A percentile compares a stretch with the other conserved stretches of the same genome.
Conservation (phyloP, 2,329 filamentous ascomycete species). For the Exophiala aquamarina region DNA sequence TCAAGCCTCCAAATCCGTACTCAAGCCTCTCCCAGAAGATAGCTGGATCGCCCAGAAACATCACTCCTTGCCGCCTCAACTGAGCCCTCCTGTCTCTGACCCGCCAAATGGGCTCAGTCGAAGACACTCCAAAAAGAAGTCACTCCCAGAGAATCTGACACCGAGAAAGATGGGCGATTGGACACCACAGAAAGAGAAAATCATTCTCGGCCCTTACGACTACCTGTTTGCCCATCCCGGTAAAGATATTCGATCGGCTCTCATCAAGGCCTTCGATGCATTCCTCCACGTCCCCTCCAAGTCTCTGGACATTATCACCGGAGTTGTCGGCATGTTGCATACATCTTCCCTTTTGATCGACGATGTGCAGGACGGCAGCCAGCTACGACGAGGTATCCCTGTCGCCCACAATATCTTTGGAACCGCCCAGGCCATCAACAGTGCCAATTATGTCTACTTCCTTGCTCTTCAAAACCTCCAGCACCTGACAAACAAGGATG, state of each 20-base stretch:
- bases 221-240: slow-evolving; percentile 46
- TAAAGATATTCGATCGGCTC: slow-evolving; percentile 45
- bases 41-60: slow-evolving; percentile 56
- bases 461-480: slow-evolving; percentile 43
- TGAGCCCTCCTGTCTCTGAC: slow-evolving; percentile 3
- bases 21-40: slow-evolving; percentile 60
- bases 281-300: slow-evolving; percentile 44
- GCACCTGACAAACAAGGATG: slow-evolving; percentile 38
- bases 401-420: slow-evolving; percentile 53
- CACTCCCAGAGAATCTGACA: slow-evolving; percentile 15
- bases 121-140: slow-evolving; percentile 26
- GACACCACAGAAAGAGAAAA: slow-evolving; percentile 40
- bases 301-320: slow-evolving; percentile 43
- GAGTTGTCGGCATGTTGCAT: slow-evolving; percentile 47
- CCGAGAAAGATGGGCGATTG: slow-evolving; percentile 19
- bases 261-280: slow-evolving; percentile 46
- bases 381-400: slow-evolving; percentile 49
- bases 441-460: slow-evolving; percentile 51
- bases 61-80: slow-evolving; percentile 13
- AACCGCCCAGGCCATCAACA: slow-evolving; percentile 53
- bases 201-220: slow-evolving; percentile 46
- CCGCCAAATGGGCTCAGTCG: slow-evolving; percentile 21
- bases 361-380: slow-evolving; percentile 51
- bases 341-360: slow-evolving; percentile 49
- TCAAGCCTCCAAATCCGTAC: slow-evolving; percentile 38